Percentiles rank a stretch among this genome's conserved stretches.
Conservation (phyloP, 83 land plant species). For the Thuja plicata region DNA sequence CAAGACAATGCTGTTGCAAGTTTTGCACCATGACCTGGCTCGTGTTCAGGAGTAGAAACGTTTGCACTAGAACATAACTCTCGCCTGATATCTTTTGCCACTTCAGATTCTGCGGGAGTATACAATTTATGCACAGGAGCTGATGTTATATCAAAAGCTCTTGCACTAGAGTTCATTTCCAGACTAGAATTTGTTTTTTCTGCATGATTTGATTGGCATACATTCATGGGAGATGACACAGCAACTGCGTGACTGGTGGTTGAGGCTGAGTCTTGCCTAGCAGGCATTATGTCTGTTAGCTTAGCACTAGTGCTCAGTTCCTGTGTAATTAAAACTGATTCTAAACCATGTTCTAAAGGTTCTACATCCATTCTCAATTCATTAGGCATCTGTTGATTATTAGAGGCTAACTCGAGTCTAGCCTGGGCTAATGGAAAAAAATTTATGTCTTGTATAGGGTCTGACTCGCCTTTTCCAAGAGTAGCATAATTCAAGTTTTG, state of each 20-base stretch:
- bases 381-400: background rate
- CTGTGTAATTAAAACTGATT: too few relatives aligned
- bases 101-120: background rate
- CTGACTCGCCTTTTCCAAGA: background rate
- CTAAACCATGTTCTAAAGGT: background rate
- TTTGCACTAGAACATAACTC: background rate
- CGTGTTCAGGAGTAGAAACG: background rate
- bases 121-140: background rate
- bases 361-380: background rate
- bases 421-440: background rate
- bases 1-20: background rate
- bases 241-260: background rate
- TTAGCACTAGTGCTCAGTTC: background rate
- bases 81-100: background rate
- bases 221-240: background rate
- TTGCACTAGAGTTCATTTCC: background rate
- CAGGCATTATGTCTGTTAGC: background rate
- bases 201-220: background rate
- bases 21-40: background rate
- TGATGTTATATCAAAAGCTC: background rate
- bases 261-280: background rate
- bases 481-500: background rate
- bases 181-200: background rate
- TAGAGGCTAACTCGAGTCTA: background rate
- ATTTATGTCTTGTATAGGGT: background rate